phyloP scores from a whole-genome alignment of 164 flowering plant species.

The Amborella trichopoda region DNA sequence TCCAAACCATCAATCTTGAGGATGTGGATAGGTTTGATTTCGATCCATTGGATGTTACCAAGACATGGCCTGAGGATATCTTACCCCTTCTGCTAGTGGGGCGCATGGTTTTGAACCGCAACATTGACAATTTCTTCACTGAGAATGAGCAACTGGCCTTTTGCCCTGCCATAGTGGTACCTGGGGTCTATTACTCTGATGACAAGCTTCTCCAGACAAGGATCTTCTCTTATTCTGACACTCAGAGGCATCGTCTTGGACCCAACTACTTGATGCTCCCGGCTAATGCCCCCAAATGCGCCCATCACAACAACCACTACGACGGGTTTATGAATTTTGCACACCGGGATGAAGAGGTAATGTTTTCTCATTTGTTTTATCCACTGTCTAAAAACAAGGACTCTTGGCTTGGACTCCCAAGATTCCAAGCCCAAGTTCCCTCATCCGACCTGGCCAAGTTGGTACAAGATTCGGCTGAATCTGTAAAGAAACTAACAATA shows the following conservation, averaged over 20 bases:
- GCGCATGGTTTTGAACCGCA: constrained; percentile 71
- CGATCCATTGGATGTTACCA: constrained; percentile 79
- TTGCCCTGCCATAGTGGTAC: constrained; percentile 61
- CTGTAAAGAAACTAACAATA: too few species aligned
- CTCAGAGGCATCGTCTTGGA: constrained; percentile 88
- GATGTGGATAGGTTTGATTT: constrained; percentile 67
- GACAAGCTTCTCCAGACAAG: constrained; percentile 75
- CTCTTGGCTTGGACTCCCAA: too few species aligned
- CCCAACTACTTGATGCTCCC: constrained; percentile 87
- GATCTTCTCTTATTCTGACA: constrained; percentile 66
- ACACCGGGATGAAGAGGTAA: constrained; percentile 93
- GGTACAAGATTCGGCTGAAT: too few species aligned
- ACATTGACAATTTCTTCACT: constrained; percentile 82
- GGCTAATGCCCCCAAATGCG: constrained; percentile 71
- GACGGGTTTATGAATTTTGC: constrained; percentile 89
- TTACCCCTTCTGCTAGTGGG: constrained; percentile 80
- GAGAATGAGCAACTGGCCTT: constrained; percentile 85
- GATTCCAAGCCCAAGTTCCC: too few species aligned
- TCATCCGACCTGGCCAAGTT: too few species aligned
- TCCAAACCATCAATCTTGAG: constrained; percentile 79
- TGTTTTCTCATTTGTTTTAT: background rate
- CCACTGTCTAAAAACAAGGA: background rate
- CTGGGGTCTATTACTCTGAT: constrained; percentile 74
- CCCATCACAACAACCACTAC: constrained; percentile 80
- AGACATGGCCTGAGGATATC: constrained; percentile 91